Evolutionary conservation across 208 protist genomes (phyloP), one percentile per base, ranked within the genome.

Genomic region (Leishmania arabica): DNA sequence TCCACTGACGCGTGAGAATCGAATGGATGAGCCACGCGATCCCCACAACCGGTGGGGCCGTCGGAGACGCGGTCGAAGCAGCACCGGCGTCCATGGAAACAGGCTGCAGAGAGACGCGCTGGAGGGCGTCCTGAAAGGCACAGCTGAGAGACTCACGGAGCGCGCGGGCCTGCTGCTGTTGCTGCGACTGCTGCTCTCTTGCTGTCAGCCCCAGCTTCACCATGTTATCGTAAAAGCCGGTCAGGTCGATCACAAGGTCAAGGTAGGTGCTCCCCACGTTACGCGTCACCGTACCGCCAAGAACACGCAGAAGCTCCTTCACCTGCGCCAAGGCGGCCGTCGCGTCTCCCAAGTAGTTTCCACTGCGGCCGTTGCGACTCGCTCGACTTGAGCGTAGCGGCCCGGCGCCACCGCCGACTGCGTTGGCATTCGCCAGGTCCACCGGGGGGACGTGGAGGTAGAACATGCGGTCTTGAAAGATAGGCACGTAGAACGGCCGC

Each of bases 21-120:
- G 86, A 90, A 64, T 93, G 86, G 78, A 94, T 75, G 64, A 96
- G 79, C 91, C 90, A 96, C 51, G 88, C 81, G 27, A 91, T 82
- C 21, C 86, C 87, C 17, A 95, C 84, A 51, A 92, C 80, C 21
- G 88, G 87, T 9, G 78, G 62, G 7, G 76, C 11, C 19, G 45
- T 65, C 24, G 24, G 54, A 27, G 74, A 34, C 54, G 73, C 64
- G 4, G 34, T 21, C 53, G n/a, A 7, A 24, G 53, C 74, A 15
- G 31, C 42, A 49, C 19, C 8, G 13, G 56, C 37, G 34, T 47
- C 24, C 54, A 62, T 17, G 42, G 76, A 49, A 15, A 15, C 24
- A 19, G 77, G 80, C 9, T n/a, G 49, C 53, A 82, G 71, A 5
- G 85, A 83, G 69, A 86, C 78, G n/a, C 65, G 76, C 62, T 79